Conservation (phyloP, 352 stramenopile species). For the Phytophthora tubulina region DNA sequence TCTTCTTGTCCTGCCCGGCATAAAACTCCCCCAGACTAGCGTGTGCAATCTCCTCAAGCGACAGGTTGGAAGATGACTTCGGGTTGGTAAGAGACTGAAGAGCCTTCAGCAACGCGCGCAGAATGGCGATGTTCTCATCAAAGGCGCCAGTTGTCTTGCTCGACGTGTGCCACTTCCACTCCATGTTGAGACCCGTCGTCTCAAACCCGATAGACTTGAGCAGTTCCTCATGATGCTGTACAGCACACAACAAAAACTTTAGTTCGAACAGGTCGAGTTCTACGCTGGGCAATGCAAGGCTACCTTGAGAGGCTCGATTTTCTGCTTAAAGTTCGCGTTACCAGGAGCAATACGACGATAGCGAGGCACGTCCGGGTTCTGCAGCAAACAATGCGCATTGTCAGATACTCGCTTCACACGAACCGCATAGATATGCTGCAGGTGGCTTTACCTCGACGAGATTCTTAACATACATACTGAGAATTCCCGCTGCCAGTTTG, state of each 20-base stretch:
- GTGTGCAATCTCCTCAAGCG: slow-evolving; percentile 63
- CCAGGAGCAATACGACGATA: slow-evolving; percentile 82
- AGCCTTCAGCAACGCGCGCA: slow-evolving; percentile 67
- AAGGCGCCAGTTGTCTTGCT: slow-evolving; percentile 70
- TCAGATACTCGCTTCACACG: not conserved
- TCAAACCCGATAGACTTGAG: slow-evolving; percentile 85
- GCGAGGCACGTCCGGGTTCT: slow-evolving; percentile 85
- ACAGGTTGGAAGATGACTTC: slow-evolving; percentile 51
- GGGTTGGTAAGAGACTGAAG: slow-evolving; percentile 64
- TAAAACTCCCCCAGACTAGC: slow-evolving; percentile 44
- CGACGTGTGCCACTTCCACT: slow-evolving; percentile 85
- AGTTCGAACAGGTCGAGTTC: not conserved
- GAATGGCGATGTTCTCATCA: slow-evolving; percentile 72
- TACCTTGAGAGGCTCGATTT: slow-evolving; percentile 85
- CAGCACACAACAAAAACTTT: slow-evolving; percentile 8
- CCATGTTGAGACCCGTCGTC: slow-evolving; percentile 77
- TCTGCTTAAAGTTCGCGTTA: slow-evolving; percentile 89
- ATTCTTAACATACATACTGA: slow-evolving; percentile 91
- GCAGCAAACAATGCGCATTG: slow-evolving; percentile 9
- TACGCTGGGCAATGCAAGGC: not conserved
- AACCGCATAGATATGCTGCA: not conserved
- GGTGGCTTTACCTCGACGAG: slow-evolving; percentile 65
- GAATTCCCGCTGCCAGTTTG: slow-evolving; percentile 71
- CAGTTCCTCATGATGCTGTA: slow-evolving; percentile 77
- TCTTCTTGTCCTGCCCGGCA: slow-evolving; percentile 39